Evolutionary conservation across 352 stramenopile genomes (phyloP).

Genomic region (Pythium apleroticum): DNA sequence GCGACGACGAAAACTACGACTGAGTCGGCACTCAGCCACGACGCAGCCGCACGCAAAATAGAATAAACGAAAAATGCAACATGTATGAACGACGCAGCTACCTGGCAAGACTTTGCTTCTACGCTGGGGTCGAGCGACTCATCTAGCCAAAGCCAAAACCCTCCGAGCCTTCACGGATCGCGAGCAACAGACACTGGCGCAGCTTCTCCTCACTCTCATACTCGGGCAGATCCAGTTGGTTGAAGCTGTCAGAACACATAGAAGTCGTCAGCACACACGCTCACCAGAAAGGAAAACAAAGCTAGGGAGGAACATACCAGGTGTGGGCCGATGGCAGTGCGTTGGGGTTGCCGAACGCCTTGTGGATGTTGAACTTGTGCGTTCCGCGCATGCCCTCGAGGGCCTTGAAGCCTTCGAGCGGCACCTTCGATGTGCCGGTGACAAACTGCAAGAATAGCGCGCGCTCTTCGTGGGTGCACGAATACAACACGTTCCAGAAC

Average conservation of each 20-base stretch:
- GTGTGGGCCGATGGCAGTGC: slow-evolving; percentile 95
- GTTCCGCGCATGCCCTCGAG: slow-evolving; percentile 98
- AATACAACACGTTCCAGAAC: slow-evolving; percentile 94
- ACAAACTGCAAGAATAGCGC: slow-evolving; percentile 94
- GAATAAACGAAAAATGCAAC: slow-evolving; percentile 9
- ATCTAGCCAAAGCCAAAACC: slow-evolving; percentile 98
- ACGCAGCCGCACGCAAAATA: slow-evolving; percentile 5
- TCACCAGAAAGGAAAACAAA: slow-evolving; percentile 3
- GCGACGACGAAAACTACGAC: slow-evolving; percentile 36
- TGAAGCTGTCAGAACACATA: slow-evolving; percentile 88
- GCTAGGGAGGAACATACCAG: slow-evolving; percentile 66
- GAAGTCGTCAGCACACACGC: neutral
- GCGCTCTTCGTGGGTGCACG: slow-evolving; percentile 90
- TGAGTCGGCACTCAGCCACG: slow-evolving; percentile 1
- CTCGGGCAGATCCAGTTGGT: slow-evolving; percentile 98
- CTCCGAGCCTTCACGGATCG: slow-evolving; percentile 97
- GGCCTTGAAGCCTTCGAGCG: slow-evolving; percentile 97
- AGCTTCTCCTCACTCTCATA: slow-evolving; percentile 98
- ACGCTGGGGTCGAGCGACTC: neutral
- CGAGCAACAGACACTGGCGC: slow-evolving; percentile 95
- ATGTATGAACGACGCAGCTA: slow-evolving; percentile 10
- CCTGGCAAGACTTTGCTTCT: slow-evolving; percentile 8
- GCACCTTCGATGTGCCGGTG: slow-evolving; percentile 92
- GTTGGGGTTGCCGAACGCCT: slow-evolving; percentile 91
- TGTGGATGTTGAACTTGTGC: slow-evolving; percentile 99